Conservation (phyloP, 2,329 filamentous ascomycete species). For the Hawksworthiomyces lignivorus region DNA sequence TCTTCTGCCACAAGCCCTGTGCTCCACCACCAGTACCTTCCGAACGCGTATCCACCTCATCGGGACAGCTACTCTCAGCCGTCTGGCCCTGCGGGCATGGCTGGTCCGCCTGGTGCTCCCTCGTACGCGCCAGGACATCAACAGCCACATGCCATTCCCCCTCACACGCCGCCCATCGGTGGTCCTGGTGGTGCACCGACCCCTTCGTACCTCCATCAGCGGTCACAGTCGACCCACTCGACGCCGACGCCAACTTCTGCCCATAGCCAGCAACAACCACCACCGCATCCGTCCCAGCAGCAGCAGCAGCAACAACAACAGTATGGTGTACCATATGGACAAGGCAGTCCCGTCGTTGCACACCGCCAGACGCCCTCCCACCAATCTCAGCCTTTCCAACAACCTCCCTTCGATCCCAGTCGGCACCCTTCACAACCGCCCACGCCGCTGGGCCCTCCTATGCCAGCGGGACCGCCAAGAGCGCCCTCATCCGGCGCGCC, state of each 20-base stretch:
- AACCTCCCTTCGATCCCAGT: slow-evolving; percentile 32
- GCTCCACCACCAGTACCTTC: slow-evolving; percentile 43
- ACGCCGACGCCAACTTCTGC: slow-evolving; percentile 55
- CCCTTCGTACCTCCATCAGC: slow-evolving; percentile 29
- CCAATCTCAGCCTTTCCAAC: slow-evolving; percentile 1
- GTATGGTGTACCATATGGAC: slow-evolving; percentile 41
- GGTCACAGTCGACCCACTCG: slow-evolving; percentile 52
- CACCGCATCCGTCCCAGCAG: background rate
- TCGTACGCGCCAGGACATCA: slow-evolving; percentile 25
- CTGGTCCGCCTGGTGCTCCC: slow-evolving; percentile 25
- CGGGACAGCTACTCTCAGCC: slow-evolving; percentile 39
- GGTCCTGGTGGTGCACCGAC: slow-evolving; percentile 31
- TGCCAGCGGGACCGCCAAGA: slow-evolving; percentile 31
- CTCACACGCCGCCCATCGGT: slow-evolving; percentile 43
- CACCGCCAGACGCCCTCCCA: slow-evolving; percentile 34
- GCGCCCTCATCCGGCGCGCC: slow-evolving; percentile 13
- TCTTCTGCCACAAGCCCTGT: slow-evolving; percentile 39
- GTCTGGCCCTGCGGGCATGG: slow-evolving; percentile 21
- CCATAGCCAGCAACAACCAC: slow-evolving; percentile 43
- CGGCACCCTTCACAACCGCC: slow-evolving; percentile 46
- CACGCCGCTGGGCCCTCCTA: slow-evolving; percentile 44
- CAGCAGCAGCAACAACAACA: slow-evolving; percentile 18
- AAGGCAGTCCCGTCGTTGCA: slow-evolving; percentile 44
- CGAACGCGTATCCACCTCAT: slow-evolving; percentile 32
- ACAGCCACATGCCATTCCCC: slow-evolving; percentile 24